Evolutionary conservation across 257 asterid species (phyloP), one percentile per base, ranked within the genome.

Genomic region (Osmanthus fragrans): DNA sequence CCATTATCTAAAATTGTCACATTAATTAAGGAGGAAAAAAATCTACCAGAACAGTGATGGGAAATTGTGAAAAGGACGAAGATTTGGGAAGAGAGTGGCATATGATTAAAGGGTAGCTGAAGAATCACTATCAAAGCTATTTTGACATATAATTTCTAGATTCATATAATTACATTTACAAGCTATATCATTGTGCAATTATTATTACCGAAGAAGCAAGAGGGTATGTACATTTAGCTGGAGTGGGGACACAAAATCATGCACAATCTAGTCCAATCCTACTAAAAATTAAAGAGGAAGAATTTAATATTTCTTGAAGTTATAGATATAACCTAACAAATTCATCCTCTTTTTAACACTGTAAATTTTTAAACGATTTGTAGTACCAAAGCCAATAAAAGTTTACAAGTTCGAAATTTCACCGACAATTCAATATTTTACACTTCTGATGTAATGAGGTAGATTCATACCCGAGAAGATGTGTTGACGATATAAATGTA

Each of bases 31-130:
- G 76, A 71, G n/a, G 29, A 45, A 37, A 23, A 76, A 58, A 60
- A 71, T 39, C 23, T 75, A 37, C 25, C 9, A 73, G 65, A 71
- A 13, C 47, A 66, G 6, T 63, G 74, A 42, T 42, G 60, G 70
- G 30, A 68, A 60, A 45, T 21, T 49, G 29, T 64, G 60, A 29
- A 75, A 51, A 37, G 29, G 68, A n/a, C n/a, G n/a, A 79, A 73
- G 68, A 54, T 47, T 40, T 32, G 51, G 49, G 36, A 60, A 77
- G 45, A 71, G n/a, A 67, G 29, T 49, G 66, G 37, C 36, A 51
- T 58, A 58, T 58, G 69, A 27, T 63, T 63, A 4, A 63, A 63
- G 0, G 69, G 69, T 25, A 27, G 69, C 69, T 27, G 69, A 63
- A 27, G 16, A 63, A 11, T 25, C 36, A 63, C 18, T 27, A 4